Evolutionary conservation across 2,329 filamentous ascomycete genomes (phyloP).

Genomic region (Aureobasidium leucospermi): DNA sequence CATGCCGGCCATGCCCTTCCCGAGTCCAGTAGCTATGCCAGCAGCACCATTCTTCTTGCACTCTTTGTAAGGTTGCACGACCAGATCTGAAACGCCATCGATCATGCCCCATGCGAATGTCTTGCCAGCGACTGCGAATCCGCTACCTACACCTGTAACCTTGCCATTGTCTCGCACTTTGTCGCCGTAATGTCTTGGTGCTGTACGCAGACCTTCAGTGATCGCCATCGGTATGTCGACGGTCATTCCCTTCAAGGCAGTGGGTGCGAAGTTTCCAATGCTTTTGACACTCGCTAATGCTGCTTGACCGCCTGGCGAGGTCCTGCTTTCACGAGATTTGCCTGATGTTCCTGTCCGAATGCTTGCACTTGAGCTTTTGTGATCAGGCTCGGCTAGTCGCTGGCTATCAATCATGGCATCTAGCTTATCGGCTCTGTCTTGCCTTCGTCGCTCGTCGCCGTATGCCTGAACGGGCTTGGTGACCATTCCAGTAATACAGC

Average conservation of each 20-base stretch:
- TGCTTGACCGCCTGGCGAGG: not conserved
- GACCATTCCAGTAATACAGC: conserved; percentile 35
- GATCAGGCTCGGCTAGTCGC: not conserved
- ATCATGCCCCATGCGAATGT: conserved; percentile 62
- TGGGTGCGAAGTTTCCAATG: not conserved
- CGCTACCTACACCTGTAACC: conserved; percentile 43
- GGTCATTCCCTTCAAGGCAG: not conserved
- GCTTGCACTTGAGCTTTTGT: not conserved
- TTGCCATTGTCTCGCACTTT: conserved; percentile 49
- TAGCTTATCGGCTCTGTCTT: not conserved
- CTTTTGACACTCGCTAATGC: not conserved
- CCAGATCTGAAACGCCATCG: conserved; percentile 67
- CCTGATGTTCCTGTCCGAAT: not conserved
- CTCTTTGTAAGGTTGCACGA: conserved; percentile 65
- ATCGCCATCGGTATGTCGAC: not conserved
- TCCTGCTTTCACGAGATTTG: not conserved
- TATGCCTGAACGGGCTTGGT: not conserved
- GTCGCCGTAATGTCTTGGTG: conserved; percentile 43
- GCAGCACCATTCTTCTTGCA: conserved; percentile 53
- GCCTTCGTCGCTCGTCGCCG: not conserved
- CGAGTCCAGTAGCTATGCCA: conserved; percentile 69
- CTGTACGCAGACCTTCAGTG: conserved; percentile 36
- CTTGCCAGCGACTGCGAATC: conserved; percentile 51
- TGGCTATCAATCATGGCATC: not conserved
- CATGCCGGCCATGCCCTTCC: conserved; percentile 69